Evolutionary conservation across 768 basidiomycete genomes (phyloP).

Genomic region (Auricularia auricula-judae): DNA sequence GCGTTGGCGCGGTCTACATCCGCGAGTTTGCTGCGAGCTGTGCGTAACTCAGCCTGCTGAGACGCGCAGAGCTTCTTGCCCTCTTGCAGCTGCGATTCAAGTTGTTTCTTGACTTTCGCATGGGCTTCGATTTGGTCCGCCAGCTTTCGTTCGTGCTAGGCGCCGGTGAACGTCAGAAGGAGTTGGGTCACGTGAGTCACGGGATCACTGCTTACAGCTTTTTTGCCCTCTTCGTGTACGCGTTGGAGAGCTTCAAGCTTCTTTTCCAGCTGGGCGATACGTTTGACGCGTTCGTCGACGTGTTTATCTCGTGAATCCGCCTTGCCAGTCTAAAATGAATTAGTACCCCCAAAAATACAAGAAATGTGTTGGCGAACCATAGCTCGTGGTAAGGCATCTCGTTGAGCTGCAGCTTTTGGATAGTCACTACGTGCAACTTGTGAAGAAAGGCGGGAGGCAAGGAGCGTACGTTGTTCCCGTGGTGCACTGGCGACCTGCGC

Average conservation of each 20-base stretch:
- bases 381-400: not conserved
- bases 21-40: slow-evolving; percentile 46
- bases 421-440: too few species aligned
- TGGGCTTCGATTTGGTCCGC: slow-evolving; percentile 40
- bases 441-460: too few species aligned
- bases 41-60: slow-evolving; percentile 55
- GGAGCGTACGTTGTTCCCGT: not conserved
- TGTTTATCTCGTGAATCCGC: slow-evolving; percentile 1
- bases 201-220: slow-evolving; percentile 32
- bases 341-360: not conserved
- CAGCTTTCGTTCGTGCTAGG: slow-evolving; percentile 49
- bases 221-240: slow-evolving; percentile 56
- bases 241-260: slow-evolving; percentile 56
- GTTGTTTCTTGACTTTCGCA: slow-evolving; percentile 57
- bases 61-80: slow-evolving; percentile 36
- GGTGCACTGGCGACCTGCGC: not conserved
- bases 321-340: not conserved
- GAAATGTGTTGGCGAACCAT: not conserved
- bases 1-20: slow-evolving; percentile 44
- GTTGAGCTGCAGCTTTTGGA: not conserved
- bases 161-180: not conserved
- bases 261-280: slow-evolving; percentile 5
- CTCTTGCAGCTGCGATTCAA: slow-evolving; percentile 52
- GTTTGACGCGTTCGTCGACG: slow-evolving; percentile 5
- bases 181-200: not conserved